A percentile compares a stretch with the other conserved stretches of the same genome.
Conservation (phyloP, 352 stramenopile species). For the Phytophthora fragariae region DNA sequence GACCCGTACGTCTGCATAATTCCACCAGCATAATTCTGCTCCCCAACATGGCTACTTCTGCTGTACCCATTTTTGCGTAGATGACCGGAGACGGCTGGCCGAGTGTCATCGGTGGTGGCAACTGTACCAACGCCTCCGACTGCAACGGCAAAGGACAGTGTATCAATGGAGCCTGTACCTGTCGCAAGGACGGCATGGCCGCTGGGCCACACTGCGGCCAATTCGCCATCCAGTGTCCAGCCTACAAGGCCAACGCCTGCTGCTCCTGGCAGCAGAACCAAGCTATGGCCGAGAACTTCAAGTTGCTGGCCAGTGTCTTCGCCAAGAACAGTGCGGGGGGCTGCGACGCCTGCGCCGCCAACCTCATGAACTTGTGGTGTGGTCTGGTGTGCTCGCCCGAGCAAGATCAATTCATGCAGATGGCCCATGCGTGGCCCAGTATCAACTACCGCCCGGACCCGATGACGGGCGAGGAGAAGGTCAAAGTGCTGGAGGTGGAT, state of each 20-base stretch:
- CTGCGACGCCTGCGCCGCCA: constrained; percentile 84
- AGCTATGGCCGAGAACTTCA: constrained; percentile 88
- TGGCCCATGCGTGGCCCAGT: constrained; percentile 72
- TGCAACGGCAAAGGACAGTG: constrained; percentile 70
- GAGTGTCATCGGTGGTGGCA: constrained; percentile 74
- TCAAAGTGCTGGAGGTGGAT: constrained; percentile 84
- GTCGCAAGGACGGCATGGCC: constrained; percentile 69
- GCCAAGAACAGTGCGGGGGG: constrained; percentile 70
- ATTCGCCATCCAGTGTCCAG: constrained; percentile 86
- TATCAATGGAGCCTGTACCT: constrained; percentile 52
- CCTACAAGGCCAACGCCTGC: constrained; percentile 79
- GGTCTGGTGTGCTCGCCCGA: constrained; percentile 82
- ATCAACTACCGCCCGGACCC: constrained; percentile 74
- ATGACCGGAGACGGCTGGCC: constrained; percentile 48
- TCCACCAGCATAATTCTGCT: not conserved
- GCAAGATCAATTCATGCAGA: constrained; percentile 79
- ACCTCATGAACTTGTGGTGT: constrained; percentile 90
- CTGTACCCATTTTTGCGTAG: constrained; percentile 14
- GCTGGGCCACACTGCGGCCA: constrained; percentile 77
- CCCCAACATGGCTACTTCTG: constrained; percentile 3
- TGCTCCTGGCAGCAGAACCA: constrained; percentile 93
- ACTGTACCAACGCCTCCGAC: constrained; percentile 58
- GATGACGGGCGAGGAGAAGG: constrained; percentile 76
- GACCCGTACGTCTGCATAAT: constrained; percentile 39
- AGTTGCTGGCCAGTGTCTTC: constrained; percentile 76